Conservation (phyloP, 805 yeast species). For the Metschnikowia lochheadii region DNA sequence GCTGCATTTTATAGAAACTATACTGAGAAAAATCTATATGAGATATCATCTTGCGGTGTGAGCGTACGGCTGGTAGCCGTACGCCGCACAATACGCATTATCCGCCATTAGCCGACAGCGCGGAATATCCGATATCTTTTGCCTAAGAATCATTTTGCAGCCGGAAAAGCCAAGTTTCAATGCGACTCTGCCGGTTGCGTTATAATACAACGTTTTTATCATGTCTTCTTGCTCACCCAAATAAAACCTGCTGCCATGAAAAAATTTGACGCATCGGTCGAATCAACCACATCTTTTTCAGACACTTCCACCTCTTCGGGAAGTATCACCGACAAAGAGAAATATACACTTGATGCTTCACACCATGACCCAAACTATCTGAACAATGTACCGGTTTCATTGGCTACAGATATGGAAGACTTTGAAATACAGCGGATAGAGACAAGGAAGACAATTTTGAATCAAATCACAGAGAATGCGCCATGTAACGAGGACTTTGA, state of each 20-base stretch:
- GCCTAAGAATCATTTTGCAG: slow-evolving; percentile 8
- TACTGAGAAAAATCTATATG: not conserved
- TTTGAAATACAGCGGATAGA: slow-evolving; percentile 28
- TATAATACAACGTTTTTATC: not conserved
- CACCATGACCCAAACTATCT: not conserved
- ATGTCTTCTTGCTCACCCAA: not conserved
- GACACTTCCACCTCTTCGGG: not conserved
- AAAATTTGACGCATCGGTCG: not conserved
- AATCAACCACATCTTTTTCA: not conserved
- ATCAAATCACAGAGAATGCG: slow-evolving; percentile 14
- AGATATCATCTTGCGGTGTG: not conserved
- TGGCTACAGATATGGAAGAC: slow-evolving; percentile 5
- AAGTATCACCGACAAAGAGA: not conserved
- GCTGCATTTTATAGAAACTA: too few relatives aligned
- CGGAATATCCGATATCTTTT: not conserved
- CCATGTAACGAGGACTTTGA: slow-evolving; percentile 1
- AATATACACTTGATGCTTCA: not conserved
- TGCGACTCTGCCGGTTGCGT: not conserved
- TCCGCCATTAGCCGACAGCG: slow-evolving; percentile 15
- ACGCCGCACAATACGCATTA: not conserved
- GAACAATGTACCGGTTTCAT: not conserved
- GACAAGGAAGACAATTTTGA: slow-evolving; percentile 29
- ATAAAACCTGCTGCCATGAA: not conserved
- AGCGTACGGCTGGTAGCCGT: not conserved
- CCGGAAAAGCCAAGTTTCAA: slow-evolving; percentile 7